These are phyloP conservation scores for Thraustochytrium striatum DNA, from an alignment of 352 stramenopile species.

Conservation along the genomic window DNA sequence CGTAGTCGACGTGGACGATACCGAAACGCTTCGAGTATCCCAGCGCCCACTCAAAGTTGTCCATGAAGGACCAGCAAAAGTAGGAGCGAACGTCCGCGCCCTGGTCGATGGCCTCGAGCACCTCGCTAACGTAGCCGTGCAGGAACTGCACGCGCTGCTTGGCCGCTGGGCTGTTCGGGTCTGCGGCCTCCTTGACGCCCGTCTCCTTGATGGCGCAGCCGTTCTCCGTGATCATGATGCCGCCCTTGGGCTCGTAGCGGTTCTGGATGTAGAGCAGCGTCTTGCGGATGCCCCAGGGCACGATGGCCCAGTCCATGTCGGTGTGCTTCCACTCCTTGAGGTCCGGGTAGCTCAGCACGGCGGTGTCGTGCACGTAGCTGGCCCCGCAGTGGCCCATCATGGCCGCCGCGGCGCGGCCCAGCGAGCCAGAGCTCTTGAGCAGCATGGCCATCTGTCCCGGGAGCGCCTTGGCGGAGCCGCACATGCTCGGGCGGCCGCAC, in stretches of 20 bases:
- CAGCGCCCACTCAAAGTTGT: constrained; percentile 90
- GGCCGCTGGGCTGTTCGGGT: constrained; percentile 67
- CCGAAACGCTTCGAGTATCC: constrained; percentile 73
- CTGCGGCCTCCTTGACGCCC: constrained; percentile 63
- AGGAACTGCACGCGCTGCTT: constrained; percentile 72
- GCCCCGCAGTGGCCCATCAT: background rate
- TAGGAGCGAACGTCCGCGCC: constrained; percentile 75
- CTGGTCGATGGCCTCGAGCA: constrained; percentile 59
- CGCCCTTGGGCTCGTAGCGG: constrained; percentile 67
- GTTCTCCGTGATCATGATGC: constrained; percentile 87
- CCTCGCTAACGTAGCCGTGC: constrained; percentile 70
- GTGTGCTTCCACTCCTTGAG: constrained; percentile 63
- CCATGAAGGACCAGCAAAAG: constrained; percentile 84
- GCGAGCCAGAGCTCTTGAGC: background rate
- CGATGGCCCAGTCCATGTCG: constrained; percentile 70
- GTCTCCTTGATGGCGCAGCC: constrained; percentile 63
- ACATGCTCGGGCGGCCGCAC: constrained; percentile 50
- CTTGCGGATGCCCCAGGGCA: constrained; percentile 74
- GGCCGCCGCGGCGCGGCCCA: background rate
- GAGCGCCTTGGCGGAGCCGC: background rate
- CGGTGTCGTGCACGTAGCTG: background rate
- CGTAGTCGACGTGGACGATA: constrained; percentile 68
- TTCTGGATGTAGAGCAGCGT: constrained; percentile 80
- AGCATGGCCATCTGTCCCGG: background rate
- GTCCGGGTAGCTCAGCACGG: background rate